These are phyloP conservation scores for Lolium perenne DNA, from an alignment of 176 grass and related monocot species.

Conservation along the genomic window DNA sequence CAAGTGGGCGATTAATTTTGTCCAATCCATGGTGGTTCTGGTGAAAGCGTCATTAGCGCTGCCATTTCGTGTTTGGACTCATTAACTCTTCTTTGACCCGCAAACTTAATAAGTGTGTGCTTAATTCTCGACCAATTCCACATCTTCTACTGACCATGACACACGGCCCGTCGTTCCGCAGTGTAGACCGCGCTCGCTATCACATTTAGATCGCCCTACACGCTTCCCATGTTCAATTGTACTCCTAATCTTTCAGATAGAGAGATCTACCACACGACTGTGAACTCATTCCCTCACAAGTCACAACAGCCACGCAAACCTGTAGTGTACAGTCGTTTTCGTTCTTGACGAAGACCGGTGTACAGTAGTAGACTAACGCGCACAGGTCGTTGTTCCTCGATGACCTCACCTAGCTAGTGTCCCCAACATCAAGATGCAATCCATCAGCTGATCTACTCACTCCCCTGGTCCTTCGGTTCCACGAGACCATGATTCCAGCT, in stretches of 20 bases:
- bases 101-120: background rate
- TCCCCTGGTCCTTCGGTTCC: slow-evolving; percentile 27
- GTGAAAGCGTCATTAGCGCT: background rate
- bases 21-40: background rate
- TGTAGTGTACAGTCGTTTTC: background rate
- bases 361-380: background rate
- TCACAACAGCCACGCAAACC: background rate
- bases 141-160: slow-evolving; percentile 34
- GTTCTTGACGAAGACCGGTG: background rate
- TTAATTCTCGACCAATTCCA: slow-evolving; percentile 25
- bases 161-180: background rate
- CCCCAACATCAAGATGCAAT: background rate
- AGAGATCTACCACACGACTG: background rate
- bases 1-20: background rate
- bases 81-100: slow-evolving; percentile 35
- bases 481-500: slow-evolving; percentile 13
- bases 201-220: slow-evolving; percentile 24
- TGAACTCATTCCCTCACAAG: background rate
- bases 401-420: background rate
- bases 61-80: background rate
- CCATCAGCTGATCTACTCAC: slow-evolving; percentile 18
- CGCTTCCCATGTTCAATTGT: background rate
- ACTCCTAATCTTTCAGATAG: background rate
- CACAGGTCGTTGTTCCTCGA: slow-evolving; percentile 18
- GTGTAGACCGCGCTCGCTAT: slow-evolving; percentile 7